Evolutionary conservation across 2,329 filamentous ascomycete genomes (phyloP).

Genomic region (Hypoxylon sp.): DNA sequence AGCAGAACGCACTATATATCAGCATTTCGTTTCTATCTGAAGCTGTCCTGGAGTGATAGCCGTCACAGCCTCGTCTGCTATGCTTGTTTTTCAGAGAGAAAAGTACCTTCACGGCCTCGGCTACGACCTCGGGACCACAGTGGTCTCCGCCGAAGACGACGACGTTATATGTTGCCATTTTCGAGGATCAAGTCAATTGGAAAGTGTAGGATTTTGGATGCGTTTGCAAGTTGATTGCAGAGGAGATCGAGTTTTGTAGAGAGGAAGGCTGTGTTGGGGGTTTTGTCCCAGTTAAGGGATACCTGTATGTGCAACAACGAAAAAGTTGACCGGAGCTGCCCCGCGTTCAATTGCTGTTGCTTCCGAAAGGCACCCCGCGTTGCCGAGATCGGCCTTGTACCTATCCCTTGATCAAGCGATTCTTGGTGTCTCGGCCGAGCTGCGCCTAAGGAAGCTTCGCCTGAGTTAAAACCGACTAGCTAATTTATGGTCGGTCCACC

Average conservation of each 20-base stretch:
- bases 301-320: background rate
- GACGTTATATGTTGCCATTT: slow-evolving; percentile 81
- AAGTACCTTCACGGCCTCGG: slow-evolving; percentile 85
- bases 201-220: slow-evolving; percentile 7
- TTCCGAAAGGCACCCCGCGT: slow-evolving; percentile 38
- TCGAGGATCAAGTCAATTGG: slow-evolving; percentile 43
- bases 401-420: slow-evolving; percentile 4
- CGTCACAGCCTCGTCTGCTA: background rate
- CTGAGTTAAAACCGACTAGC: slow-evolving; percentile 1
- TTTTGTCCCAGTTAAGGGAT: slow-evolving; percentile 15
- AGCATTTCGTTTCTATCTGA: slow-evolving; percentile 6
- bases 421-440: slow-evolving; percentile 15
- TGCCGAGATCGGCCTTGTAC: slow-evolving; percentile 43
- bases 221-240: slow-evolving; percentile 5
- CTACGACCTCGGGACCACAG: slow-evolving; percentile 88
- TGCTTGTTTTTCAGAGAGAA: background rate
- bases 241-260: slow-evolving; percentile 2
- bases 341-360: slow-evolving; percentile 40
- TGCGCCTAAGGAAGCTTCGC: background rate
- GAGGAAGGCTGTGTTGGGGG: slow-evolving; percentile 1
- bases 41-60: background rate
- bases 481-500: too few species aligned
- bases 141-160: slow-evolving; percentile 88
- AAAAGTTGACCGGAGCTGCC: slow-evolving; percentile 39
- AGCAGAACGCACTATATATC: slow-evolving; percentile 23